These are phyloP conservation scores for Pueraria montana DNA, from an alignment of 306 rosid species.

Conservation along the genomic window DNA sequence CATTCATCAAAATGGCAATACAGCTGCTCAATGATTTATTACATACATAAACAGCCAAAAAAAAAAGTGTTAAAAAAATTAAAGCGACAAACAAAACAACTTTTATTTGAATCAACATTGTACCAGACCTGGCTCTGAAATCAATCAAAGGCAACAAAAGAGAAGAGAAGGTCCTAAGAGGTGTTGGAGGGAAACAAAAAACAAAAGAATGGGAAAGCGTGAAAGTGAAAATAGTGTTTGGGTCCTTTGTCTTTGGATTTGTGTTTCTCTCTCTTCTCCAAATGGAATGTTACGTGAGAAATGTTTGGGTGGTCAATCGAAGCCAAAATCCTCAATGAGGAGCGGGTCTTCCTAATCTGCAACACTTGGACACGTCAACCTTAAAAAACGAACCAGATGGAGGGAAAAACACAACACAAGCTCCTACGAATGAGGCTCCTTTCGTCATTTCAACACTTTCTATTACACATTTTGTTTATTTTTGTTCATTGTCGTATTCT, in stretches of 20 bases:
- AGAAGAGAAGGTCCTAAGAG: conserved; percentile 2
- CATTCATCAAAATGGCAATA: conserved; percentile 49
- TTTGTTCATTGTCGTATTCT: neutral
- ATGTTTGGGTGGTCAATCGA: conserved; percentile 53
- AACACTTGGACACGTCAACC: conserved; percentile 60
- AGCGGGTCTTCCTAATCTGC: conserved; percentile 69
- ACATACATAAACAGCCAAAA: neutral
- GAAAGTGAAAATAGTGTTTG: conserved; percentile 42
- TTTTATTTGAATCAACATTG: conserved; percentile 9
- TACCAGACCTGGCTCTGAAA: conserved; percentile 35
- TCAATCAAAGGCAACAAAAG: neutral
- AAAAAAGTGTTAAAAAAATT: neutral
- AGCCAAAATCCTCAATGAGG: conserved; percentile 14
- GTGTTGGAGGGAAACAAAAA: conserved; percentile 1
- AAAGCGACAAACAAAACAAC: neutral
- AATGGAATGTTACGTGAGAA: conserved; percentile 61
- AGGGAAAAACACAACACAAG: conserved; percentile 43
- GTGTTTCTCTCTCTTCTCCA: conserved; percentile 50
- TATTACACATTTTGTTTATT: neutral
- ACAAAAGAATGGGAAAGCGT: conserved; percentile 28
- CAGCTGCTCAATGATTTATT: conserved; percentile 46
- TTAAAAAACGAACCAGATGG: conserved; percentile 55
- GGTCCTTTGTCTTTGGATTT: conserved; percentile 20
- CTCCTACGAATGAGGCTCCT: neutral
- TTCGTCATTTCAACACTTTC: neutral